Evolutionary conservation across 2,329 filamentous ascomycete species (phyloP).

Genomic region (Teratosphaeria viscida): DNA sequence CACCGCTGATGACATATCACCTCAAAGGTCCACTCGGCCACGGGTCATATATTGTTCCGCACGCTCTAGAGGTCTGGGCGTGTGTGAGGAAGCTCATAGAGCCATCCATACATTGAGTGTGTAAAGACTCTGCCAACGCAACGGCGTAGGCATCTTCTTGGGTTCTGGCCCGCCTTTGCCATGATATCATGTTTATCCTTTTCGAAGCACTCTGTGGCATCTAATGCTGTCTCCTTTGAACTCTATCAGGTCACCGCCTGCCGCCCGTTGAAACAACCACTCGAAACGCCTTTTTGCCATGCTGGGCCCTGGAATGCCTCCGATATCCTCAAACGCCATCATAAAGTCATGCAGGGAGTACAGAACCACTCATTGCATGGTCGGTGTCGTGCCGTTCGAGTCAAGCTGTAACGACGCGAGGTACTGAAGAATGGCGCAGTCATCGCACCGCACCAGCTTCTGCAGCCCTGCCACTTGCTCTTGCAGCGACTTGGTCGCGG

Average conservation of each 20-base stretch:
- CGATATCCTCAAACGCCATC: background rate
- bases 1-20: background rate
- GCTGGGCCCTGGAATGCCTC: background rate
- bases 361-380: background rate
- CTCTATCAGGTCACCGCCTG: background rate
- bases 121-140: background rate
- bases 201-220: background rate
- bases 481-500: constrained; percentile 29
- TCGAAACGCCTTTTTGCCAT: background rate
- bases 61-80: background rate
- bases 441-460: constrained; percentile 36
- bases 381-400: background rate
- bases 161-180: background rate
- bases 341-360: background rate
- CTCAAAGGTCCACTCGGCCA: background rate
- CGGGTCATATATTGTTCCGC: background rate
- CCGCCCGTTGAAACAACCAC: background rate
- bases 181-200: background rate
- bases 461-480: constrained; percentile 32
- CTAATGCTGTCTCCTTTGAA: background rate
- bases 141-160: background rate
- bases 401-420: constrained; percentile 2
- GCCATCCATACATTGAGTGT: background rate
- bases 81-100: background rate
- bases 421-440: constrained; percentile 22